Evolutionary conservation across 441 rosid genomes (phyloP).

Genomic region (Pelargonium cotyledonis): DNA sequence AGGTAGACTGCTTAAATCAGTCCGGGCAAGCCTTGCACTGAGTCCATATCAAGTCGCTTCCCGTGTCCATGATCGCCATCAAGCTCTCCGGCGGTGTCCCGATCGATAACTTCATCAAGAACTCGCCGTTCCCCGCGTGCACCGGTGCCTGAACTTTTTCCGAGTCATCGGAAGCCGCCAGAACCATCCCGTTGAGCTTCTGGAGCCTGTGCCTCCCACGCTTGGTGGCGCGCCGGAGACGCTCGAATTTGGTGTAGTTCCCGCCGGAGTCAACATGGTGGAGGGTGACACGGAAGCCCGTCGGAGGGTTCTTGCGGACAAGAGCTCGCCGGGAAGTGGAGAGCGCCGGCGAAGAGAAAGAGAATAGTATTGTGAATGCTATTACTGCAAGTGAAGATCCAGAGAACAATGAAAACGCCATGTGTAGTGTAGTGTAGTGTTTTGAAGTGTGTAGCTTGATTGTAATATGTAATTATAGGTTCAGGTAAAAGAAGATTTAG

Average conservation of each 20-base stretch:
- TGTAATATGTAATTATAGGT: too few relatives aligned
- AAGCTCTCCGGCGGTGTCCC: slow-evolving; percentile 59
- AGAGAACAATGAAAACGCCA: too few relatives aligned
- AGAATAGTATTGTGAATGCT: background rate
- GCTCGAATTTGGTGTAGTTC: slow-evolving; percentile 70
- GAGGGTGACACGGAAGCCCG: slow-evolving; percentile 51
- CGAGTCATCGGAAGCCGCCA: slow-evolving; percentile 23
- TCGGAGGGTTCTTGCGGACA: background rate
- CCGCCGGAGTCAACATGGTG: slow-evolving; percentile 62
- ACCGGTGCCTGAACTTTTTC: slow-evolving; percentile 38
- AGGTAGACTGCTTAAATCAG: slow-evolving; percentile 68
- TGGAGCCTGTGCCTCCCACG: slow-evolving; percentile 57
- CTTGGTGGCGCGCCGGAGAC: slow-evolving; percentile 55
- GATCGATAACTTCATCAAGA: slow-evolving; percentile 61
- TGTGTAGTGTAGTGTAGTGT: too few relatives aligned
- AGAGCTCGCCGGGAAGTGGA: background rate
- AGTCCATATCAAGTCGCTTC: slow-evolving; percentile 92
- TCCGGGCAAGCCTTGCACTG: slow-evolving; percentile 81
- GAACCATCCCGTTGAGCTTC: slow-evolving; percentile 37
- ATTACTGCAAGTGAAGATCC: too few relatives aligned
- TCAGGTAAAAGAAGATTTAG: too few relatives aligned
- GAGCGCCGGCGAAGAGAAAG: slow-evolving; percentile 13
- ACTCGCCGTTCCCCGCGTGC: slow-evolving; percentile 69
- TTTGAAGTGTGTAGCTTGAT: too few relatives aligned
- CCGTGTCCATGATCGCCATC: slow-evolving; percentile 76